Percentiles rank a stretch among this genome's conserved stretches.
Evolutionary conservation across 1,139 yeast species (phyloP).

Genomic region (Casaregolazyma suthepensis): DNA sequence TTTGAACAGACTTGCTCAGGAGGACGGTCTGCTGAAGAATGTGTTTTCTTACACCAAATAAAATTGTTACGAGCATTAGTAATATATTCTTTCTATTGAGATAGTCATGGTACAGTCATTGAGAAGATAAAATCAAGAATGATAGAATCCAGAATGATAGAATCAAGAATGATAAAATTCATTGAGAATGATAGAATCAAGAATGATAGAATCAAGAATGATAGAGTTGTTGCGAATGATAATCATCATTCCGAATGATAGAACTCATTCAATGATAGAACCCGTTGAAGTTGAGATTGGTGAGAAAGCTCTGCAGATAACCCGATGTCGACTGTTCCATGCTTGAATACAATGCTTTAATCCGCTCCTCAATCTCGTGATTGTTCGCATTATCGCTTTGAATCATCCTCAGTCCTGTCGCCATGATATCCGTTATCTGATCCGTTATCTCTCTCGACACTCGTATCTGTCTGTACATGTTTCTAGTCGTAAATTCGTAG

Average conservation of each 20-base stretch:
- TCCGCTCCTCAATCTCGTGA: not conserved
- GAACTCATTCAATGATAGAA: no score
- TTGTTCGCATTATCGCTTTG: not conserved
- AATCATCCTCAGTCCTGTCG: not conserved
- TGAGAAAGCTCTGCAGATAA: constrained; percentile 2
- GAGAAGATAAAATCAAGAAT: no score
- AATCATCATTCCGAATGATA: no score
- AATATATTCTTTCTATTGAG: constrained; percentile 1
- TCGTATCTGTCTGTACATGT: constrained; percentile 4
- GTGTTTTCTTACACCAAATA: constrained; percentile 88
- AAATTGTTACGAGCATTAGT: constrained; percentile 8
- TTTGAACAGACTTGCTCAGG: constrained; percentile 98
- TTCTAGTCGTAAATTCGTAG: not conserved
- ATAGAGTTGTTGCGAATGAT: no score
- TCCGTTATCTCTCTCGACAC: not conserved
- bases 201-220: no score
- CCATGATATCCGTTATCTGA: constrained; percentile 3
- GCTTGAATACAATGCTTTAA: not conserved
- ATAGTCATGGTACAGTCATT: no score
- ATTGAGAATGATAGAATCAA: no score
- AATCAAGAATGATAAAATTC: no score
- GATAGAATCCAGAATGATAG: no score
- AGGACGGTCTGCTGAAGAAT: constrained; percentile 96
- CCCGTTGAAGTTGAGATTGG: constrained; percentile 8
- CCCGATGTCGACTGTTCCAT: not conserved